These are phyloP conservation scores for Ceratocystis albifundus DNA, from an alignment of 2,329 filamentous ascomycete genomes.

Conservation along the genomic window DNA sequence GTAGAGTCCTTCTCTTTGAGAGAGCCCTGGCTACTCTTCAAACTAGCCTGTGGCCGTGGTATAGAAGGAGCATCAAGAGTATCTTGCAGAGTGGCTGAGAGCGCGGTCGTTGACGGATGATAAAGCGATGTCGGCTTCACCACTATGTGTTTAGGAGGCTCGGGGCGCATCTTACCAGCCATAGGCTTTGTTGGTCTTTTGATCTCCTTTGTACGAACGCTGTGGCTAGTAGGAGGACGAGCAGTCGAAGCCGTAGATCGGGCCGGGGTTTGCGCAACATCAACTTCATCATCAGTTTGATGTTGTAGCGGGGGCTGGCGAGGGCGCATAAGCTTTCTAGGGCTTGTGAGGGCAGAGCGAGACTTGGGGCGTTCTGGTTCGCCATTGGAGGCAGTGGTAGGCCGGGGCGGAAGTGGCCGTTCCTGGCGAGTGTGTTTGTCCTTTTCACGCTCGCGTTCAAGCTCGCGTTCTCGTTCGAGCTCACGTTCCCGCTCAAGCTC, in stretches of 20 bases:
- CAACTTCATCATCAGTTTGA: conserved; percentile 37
- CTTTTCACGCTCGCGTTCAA: conserved; percentile 14
- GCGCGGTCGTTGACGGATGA: conserved; percentile 46
- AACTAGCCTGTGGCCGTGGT: conserved; percentile 39
- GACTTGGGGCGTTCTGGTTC: conserved; percentile 19
- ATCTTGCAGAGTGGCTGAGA: conserved; percentile 50
- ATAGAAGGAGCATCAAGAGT: conserved; percentile 31
- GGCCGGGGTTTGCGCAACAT: conserved; percentile 43
- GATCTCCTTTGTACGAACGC: conserved; percentile 35
- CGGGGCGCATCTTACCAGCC: conserved; percentile 57
- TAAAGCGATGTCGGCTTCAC: conserved; percentile 57
- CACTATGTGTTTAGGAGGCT: conserved; percentile 55
- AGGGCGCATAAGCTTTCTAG: conserved; percentile 31
- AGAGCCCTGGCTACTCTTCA: conserved; percentile 57
- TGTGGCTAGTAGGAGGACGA: conserved; percentile 18
- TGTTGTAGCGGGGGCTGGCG: conserved; percentile 35
- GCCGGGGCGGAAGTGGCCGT: background rate
- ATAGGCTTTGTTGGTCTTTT: conserved; percentile 52
- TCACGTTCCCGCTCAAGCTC: conserved; percentile 13
- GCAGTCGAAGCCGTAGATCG: conserved; percentile 14
- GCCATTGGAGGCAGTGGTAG: background rate
- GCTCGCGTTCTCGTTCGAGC: conserved; percentile 13
- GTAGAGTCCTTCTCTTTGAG: conserved; percentile 46
- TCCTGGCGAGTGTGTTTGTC: background rate
- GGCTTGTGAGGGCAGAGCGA: conserved; percentile 20